Base-by-base conservation (phyloP, 768 basidiomycete genomes). In the Serpula lacrymans region DNA sequence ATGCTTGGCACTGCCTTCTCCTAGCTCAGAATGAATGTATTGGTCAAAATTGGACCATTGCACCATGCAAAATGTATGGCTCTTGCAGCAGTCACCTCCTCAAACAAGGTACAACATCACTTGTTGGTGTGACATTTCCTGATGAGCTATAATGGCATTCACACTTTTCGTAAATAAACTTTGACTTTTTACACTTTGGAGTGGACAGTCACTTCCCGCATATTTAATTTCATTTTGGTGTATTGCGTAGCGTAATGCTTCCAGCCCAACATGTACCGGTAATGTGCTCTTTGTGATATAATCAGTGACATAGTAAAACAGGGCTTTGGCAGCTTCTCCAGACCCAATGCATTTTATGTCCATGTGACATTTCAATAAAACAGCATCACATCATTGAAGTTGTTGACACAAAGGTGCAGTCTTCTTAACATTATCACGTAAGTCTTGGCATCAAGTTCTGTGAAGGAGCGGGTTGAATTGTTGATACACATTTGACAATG, bases 261-360 rank as follows among this genome's bases (percentile, higher is more conserved):
- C 35, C 3, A 56, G 33, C 8, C 54, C 45, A 9, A 45, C 43
- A 33, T 63, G 52, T 1, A 50, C 33, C 1, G 55, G 42, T 1
- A 64, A 14, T 1, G 39, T 22, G 2, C 42, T 13, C 34, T 67
- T 68, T 1, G 66, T 65, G 16, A 67, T 60, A 37, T 68, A 68
- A 37, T 67, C 66, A 0, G 66, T 65, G 3, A 68, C 47, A 29
- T 68, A 68, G 38, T 56, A 64, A 14, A 65, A 26, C 1, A 47
- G 0, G 0, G 62, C 62, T 31, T 60, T 65, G 1, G 69, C 68
- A 1, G 59, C 46, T 9, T 50, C 28, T 0, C 73, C 72, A 0
- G 69, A 72, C 0, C 61, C 62, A 14, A 76, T 63, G 34, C 62
- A 70, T 42, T 73, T 69, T 3, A 75, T 68, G 38, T 74, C 73